Conservation (phyloP, 1,139 yeast genomes). For the Kodamaea fungicola region DNA sequence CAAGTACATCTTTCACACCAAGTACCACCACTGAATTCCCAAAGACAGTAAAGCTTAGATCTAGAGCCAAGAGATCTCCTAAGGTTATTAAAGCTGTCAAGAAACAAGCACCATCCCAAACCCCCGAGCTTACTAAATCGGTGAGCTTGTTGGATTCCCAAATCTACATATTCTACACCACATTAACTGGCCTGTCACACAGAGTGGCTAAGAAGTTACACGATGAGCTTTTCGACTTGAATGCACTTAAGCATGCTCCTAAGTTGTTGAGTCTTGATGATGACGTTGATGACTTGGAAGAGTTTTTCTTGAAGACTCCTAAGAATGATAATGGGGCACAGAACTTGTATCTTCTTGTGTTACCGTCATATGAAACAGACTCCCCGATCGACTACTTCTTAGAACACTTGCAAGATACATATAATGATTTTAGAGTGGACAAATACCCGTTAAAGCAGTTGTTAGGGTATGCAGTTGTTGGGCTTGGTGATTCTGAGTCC, state of each 20-base stretch:
- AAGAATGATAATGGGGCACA: slow-evolving; percentile 25
- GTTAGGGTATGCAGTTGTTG: slow-evolving; percentile 80
- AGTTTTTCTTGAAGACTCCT: slow-evolving; percentile 70
- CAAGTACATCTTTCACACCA: slow-evolving; percentile 34
- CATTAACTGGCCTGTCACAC: slow-evolving; percentile 79
- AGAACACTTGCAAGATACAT: slow-evolving; percentile 76
- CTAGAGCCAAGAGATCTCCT: slow-evolving; percentile 31
- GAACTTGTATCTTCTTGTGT: slow-evolving; percentile 65
- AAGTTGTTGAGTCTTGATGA: slow-evolving; percentile 66
- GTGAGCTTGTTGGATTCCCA: slow-evolving; percentile 41
- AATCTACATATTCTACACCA: slow-evolving; percentile 71
- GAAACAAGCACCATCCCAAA: slow-evolving; percentile 14
- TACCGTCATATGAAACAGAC: slow-evolving; percentile 91
- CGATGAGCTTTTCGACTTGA: slow-evolving; percentile 30
- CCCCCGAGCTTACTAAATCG: slow-evolving; percentile 29
- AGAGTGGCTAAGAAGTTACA: slow-evolving; percentile 56
- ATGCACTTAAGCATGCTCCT: slow-evolving; percentile 41
- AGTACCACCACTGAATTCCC: slow-evolving; percentile 22
- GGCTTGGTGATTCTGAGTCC: slow-evolving; percentile 83
- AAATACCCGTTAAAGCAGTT: slow-evolving; percentile 67
- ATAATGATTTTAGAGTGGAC: slow-evolving; percentile 81
- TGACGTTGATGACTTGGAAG: slow-evolving; percentile 81
- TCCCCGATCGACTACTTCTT: slow-evolving; percentile 87
- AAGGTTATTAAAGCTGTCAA: slow-evolving; percentile 39
- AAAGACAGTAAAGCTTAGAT: slow-evolving; percentile 12